These are phyloP conservation scores for Marasmius sp. DNA, from an alignment of 1,284 basidiomycete species.

Conservation along the genomic window DNA sequence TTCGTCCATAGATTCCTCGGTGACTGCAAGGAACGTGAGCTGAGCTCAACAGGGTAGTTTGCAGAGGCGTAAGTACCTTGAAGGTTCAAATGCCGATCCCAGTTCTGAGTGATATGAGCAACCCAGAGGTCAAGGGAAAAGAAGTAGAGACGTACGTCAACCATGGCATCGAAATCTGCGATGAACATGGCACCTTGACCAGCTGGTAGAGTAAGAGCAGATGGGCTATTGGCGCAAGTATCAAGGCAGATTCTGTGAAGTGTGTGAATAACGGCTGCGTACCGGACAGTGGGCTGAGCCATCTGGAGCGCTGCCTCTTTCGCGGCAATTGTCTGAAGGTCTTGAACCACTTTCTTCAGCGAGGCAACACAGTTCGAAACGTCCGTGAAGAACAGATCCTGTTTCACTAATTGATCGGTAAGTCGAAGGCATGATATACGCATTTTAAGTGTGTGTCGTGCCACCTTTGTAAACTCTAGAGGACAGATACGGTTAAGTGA, in stretches of 20 bases:
- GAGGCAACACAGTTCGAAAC: conserved; percentile 74
- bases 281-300: conserved; percentile 67
- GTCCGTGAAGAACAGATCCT: conserved; percentile 79
- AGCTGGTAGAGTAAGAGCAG: conserved; percentile 56
- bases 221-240: conserved; percentile 38
- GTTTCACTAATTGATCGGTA: conserved; percentile 56
- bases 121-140: neutral
- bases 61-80: conserved; percentile 23
- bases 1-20: conserved; percentile 21
- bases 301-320: conserved; percentile 60
- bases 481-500: conserved; percentile 12
- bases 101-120: conserved; percentile 43
- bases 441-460: neutral
- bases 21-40: neutral
- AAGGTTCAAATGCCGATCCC: conserved; percentile 60
- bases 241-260: neutral
- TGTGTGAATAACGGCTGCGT: conserved; percentile 16
- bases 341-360: conserved; percentile 72
- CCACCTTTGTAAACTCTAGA: conserved; percentile 72
- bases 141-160: conserved; percentile 47
- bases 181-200: conserved; percentile 54
- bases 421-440: neutral
- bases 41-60: neutral
- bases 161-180: conserved; percentile 67
- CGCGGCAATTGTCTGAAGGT: conserved; percentile 46